phyloP scores from a whole-genome alignment of 2,329 filamentous ascomycete species.

The Stagonosporopsis rhizophila region DNA sequence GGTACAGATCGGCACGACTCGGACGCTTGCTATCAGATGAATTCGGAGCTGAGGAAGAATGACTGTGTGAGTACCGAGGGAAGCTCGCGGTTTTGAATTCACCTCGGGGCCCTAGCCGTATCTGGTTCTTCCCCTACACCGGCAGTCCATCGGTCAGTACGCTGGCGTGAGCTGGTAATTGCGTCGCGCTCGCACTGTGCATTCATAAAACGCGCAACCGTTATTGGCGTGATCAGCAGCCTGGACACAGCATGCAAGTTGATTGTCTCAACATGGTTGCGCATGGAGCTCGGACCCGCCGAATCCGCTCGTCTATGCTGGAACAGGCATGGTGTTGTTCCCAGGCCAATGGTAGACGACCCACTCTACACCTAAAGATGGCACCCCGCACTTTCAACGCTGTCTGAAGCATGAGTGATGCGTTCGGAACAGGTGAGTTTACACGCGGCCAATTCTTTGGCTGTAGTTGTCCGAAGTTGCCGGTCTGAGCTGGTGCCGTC shows the following conservation, averaged over 20 bases:
- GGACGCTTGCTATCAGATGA: constrained; percentile 12
- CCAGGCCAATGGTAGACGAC: constrained; percentile 23
- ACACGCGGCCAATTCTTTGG: constrained; percentile 10
- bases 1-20: constrained; percentile 8
- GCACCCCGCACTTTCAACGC: constrained; percentile 27
- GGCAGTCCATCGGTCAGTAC: constrained; percentile 26
- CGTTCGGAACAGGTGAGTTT: constrained; percentile 18
- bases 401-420: constrained; percentile 17
- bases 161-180: constrained; percentile 16
- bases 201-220: constrained; percentile 18
- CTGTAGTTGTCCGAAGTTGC: neutral
- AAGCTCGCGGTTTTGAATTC: constrained; percentile 15
- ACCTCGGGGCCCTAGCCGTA: constrained; percentile 14
- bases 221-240: constrained; percentile 19
- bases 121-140: constrained; percentile 4
- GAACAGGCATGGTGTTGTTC: constrained; percentile 11
- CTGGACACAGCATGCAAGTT: constrained; percentile 18
- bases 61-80: constrained; percentile 12
- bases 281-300: constrained; percentile 18
- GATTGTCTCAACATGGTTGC: constrained; percentile 19
- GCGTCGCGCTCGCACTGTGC: constrained; percentile 18
- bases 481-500: neutral
- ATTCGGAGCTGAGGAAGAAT: constrained; percentile 13
- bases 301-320: constrained; percentile 15
- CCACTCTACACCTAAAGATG: constrained; percentile 15